phyloP scores from a whole-genome alignment of 768 basidiomycete genomes.

The Lactifluus piperatus region DNA sequence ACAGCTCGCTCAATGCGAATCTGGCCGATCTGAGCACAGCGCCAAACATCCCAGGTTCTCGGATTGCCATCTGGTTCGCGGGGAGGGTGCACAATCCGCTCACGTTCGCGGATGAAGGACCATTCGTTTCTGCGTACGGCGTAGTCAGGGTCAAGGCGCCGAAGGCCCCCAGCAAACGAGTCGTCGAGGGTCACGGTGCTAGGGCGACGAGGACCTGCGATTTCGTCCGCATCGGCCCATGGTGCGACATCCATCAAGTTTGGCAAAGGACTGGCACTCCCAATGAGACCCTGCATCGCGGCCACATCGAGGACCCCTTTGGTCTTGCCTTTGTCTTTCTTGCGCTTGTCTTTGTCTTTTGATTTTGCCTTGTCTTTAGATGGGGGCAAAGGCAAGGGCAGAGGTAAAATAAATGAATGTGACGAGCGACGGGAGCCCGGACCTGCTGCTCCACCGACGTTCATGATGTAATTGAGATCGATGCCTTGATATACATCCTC shows the following conservation, averaged over 20 bases:
- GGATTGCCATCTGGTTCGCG: slow-evolving; percentile 10
- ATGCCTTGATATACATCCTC: slow-evolving; percentile 12
- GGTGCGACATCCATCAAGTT: slow-evolving; percentile 11
- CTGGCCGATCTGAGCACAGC: slow-evolving; percentile 31
- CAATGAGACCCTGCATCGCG: slow-evolving; percentile 1
- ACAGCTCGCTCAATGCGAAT: slow-evolving; percentile 12
- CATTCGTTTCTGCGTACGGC: slow-evolving; percentile 16
- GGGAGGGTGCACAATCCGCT: not conserved
- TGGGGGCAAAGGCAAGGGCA: slow-evolving; percentile 11
- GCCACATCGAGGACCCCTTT: not conserved
- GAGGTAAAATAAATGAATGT: slow-evolving; percentile 11
- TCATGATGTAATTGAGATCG: slow-evolving; percentile 16
- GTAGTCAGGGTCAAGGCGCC: slow-evolving; percentile 36
- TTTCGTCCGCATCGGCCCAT: slow-evolving; percentile 2
- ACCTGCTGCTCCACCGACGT: not conserved
- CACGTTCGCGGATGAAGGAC: slow-evolving; percentile 8
- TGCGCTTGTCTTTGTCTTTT: slow-evolving; percentile 13
- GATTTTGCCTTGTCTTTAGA: slow-evolving; percentile 7
- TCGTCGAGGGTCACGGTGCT: slow-evolving; percentile 28
- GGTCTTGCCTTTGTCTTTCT: slow-evolving; percentile 9
- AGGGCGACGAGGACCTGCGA: slow-evolving; percentile 9
- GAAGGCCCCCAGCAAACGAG: slow-evolving; percentile 31
- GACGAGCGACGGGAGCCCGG: slow-evolving; percentile 15
- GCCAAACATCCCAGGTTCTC: slow-evolving; percentile 19
- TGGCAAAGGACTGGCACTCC: not conserved